A percentile compares a stretch with the other conserved stretches of the same genome.
Evolutionary conservation across 352 stramenopile species (phyloP).

Genomic region (Thraustotheca clavata): DNA sequence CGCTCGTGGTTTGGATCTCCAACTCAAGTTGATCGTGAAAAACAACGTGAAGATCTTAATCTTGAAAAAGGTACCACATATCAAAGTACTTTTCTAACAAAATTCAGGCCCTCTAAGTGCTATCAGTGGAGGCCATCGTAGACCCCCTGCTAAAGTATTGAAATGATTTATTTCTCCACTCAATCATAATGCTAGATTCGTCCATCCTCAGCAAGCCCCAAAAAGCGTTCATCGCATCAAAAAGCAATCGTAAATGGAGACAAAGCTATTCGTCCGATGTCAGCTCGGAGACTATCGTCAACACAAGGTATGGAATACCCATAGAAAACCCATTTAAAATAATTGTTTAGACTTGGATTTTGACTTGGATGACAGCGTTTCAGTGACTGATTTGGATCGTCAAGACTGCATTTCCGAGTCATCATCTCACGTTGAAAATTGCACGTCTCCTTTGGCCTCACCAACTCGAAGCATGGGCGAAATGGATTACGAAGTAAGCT

Average conservation of each 20-base stretch:
- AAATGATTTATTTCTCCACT: neutral
- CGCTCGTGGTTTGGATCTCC: conserved; percentile 15
- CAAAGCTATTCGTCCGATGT: neutral
- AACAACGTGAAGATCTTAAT: neutral
- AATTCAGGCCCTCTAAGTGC: conserved; percentile 1
- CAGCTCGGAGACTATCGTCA: neutral
- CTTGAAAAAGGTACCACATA: conserved; percentile 15
- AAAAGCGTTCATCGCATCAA: conserved; percentile 5
- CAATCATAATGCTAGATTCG: neutral
- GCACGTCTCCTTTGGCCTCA: conserved; percentile 61
- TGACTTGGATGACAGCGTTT: conserved; percentile 82
- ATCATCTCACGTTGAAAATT: conserved; percentile 62
- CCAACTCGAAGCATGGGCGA: conserved; percentile 52
- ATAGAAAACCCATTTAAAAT: neutral
- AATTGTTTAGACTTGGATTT: conserved; percentile 36
- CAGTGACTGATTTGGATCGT: conserved; percentile 45
- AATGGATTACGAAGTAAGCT: conserved; percentile 79
- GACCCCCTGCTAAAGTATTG: neutral
- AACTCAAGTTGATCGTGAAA: neutral
- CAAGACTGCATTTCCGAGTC: conserved; percentile 59
- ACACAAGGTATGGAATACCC: neutral
- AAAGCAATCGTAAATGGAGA: neutral
- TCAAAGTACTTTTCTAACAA: neutral
- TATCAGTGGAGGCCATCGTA: neutral
- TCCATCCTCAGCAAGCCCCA: conserved; percentile 10